Evolutionary conservation across 2,329 filamentous ascomycete species (phyloP), one percentile per base, ranked within the genome.

Genomic region (Nigrospora sphaerica): DNA sequence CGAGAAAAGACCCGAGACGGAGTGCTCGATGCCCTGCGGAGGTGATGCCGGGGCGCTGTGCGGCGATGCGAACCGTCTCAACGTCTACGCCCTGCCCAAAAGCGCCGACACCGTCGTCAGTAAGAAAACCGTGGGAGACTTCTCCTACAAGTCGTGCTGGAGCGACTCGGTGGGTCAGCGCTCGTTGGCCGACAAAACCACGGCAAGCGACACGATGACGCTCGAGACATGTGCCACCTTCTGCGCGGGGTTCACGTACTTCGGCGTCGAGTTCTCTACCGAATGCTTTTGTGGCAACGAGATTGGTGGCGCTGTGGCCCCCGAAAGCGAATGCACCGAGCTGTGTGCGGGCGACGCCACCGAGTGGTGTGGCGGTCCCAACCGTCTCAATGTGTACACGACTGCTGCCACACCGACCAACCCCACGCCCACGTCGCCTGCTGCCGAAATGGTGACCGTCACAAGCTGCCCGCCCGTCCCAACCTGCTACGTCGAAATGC

Each of bases 231-330:
- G 68, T 50, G 61, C 46, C 10, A 16, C 17, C 10, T 28, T 42
- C 19, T 51, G 49, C 62, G 2, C 48, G 51, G 36, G 68, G 57
- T 48, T 49, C 17, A 56, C 49, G 13, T 69, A 62, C 50, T 69
- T 67, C 40, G 68, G 66, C 19, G 54, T 64, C 23, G 64, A 69
- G 49, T 67, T 62, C 45, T 56, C 53, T 4, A 48, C 47, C 10
- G 62, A 70, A 51, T 71, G 68, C 48, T 66, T 50, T 48, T 64
- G 61, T 49, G 60, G 59, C 35, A 23, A 23, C 7, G 4, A 4
- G 7, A 23, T 23, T 7, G 7, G 19, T 7, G 19, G 19, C 7
- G 19, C 19, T 7, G 19, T 7, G 4, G 19, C 7, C 19, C 19
- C 19, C 19, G 19, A 23, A 7, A 23, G 7, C 19, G 19, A 23